phyloP scores from a whole-genome alignment of 1,284 basidiomycete species.

The Mycosarcoma maydis region DNA sequence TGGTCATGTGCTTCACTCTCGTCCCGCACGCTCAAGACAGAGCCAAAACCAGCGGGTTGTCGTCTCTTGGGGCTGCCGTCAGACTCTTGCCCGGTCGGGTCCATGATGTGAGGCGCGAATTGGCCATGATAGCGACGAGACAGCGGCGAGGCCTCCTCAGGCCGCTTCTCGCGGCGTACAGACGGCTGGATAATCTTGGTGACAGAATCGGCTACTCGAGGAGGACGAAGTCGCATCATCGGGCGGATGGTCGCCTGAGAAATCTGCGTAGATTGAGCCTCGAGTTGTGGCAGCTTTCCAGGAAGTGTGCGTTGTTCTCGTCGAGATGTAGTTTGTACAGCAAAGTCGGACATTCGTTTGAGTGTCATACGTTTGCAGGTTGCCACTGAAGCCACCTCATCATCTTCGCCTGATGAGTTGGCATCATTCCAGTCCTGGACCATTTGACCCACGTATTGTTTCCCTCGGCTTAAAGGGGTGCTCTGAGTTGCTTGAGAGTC shows the following conservation, averaged over 20 bases:
- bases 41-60: no score
- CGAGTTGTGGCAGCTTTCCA: slow-evolving; percentile 1
- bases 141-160: background rate
- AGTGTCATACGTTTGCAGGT: slow-evolving; percentile 17
- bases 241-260: background rate
- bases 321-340: slow-evolving; percentile 6
- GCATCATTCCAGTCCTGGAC: slow-evolving; percentile 12
- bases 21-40: no score
- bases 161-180: background rate
- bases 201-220: background rate
- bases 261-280: background rate
- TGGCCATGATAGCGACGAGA: no score
- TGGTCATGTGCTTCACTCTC: no score
- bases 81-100: background rate
- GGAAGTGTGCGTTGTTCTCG: background rate
- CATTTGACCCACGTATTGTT: background rate
- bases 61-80: background rate
- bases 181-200: background rate
- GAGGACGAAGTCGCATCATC: background rate
- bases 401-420: slow-evolving; percentile 8
- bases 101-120: no score
- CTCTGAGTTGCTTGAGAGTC: background rate
- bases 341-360: slow-evolving; percentile 17
- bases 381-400: slow-evolving; percentile 22
- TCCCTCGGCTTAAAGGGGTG: background rate